phyloP scores from a whole-genome alignment of 2,329 filamentous ascomycete species.

The Xylariales sp. region DNA sequence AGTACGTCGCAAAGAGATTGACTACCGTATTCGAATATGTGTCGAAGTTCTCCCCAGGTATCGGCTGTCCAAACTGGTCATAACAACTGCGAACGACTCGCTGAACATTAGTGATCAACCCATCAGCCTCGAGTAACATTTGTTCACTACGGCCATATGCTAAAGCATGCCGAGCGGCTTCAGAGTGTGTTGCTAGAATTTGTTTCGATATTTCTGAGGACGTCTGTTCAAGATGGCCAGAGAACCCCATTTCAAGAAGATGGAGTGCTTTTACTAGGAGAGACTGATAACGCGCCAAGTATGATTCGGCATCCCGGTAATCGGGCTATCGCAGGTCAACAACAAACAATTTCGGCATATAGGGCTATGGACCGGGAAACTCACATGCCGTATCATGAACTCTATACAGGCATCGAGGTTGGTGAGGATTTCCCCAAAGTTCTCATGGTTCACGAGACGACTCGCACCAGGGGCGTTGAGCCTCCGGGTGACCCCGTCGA shows the following conservation, averaged over 20 bases:
- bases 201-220: conserved; percentile 67
- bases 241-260: conserved; percentile 69
- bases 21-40: conserved; percentile 66
- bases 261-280: conserved; percentile 77
- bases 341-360: background rate
- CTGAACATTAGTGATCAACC: conserved; percentile 67
- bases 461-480: conserved; percentile 93
- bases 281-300: conserved; percentile 86
- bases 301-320: conserved; percentile 88
- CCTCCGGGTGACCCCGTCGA: conserved; percentile 88
- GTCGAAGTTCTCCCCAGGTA: conserved; percentile 58
- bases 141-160: conserved; percentile 71
- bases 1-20: conserved; percentile 66
- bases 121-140: conserved; percentile 67
- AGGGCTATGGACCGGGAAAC: conserved; percentile 46
- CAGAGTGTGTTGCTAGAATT: conserved; percentile 65
- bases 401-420: conserved; percentile 91
- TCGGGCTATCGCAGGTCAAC: conserved; percentile 65
- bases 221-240: conserved; percentile 62
- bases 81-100: conserved; percentile 64
- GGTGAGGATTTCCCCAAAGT: conserved; percentile 87
- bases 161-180: conserved; percentile 69
- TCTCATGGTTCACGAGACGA: conserved; percentile 83
- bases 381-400: conserved; percentile 89
- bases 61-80: conserved; percentile 62